Base-by-base conservation (phyloP, 176 grass and related monocot species). In the Avena sativa region DNA sequence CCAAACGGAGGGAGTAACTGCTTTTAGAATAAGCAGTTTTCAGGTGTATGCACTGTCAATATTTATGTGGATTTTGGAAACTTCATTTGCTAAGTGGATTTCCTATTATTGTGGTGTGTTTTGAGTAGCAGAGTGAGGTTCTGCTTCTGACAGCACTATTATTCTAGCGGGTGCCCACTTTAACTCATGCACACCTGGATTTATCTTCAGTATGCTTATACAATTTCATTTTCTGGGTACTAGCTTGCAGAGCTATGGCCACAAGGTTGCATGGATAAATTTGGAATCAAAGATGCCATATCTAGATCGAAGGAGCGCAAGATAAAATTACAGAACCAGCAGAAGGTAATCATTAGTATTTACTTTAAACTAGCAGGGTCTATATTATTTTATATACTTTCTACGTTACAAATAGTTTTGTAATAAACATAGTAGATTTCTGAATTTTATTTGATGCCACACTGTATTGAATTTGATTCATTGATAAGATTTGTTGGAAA, bases 201-300 rank as follows among this genome's bases (percentile, higher is more conserved):
- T 75, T 36, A 9, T 58, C 74, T 57, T 80, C 71, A 75, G 30
- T 71, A 28, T 66, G 49, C 68, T 74, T 84, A 62, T 87, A 70
- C 75, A 76, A 56, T 89, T 28, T 63, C 28, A 81, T 72, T 64
- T 53, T 82, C 77, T 71, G 83, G 1, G 23, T 15, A 55, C 81
- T 88, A 99, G 97, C 91, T 99, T 74, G 94, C 91, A 30, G 97
- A 99, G 74, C 87, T 99, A 48, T 99, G 97, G 97, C 97, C 97
- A 19, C 89, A 85, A 92, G 97, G 97, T 68, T 95, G 60, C 66
- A 99, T 99, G 94, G 94, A 99, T 90, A 97, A 97, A 90, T 69
- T 97, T 71, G 97, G 97, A 87, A 95, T 99, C 81, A 99, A 97
- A 87, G 97, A 99, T 83, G 94, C 97, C 36, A 95, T 99, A 87